Percentiles rank a stretch among this genome's conserved stretches.
phyloP scores from a whole-genome alignment of 2,329 filamentous ascomycete species.

The Alternaria sp. region DNA sequence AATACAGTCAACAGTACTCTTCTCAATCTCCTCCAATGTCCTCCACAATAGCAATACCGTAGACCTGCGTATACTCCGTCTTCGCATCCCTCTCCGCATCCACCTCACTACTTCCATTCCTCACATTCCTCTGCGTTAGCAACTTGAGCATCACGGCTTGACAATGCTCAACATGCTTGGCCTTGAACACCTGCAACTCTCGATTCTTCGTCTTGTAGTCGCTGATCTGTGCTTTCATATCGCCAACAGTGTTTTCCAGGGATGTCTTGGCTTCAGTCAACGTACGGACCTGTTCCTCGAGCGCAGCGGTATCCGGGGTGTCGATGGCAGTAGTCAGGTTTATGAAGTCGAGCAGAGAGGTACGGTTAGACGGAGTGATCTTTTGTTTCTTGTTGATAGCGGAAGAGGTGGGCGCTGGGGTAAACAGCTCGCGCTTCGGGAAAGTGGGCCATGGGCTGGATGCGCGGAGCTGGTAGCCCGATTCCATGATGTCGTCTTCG shows the following conservation, averaged over 20 bases:
- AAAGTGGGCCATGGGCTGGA: not conserved
- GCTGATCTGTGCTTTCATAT: not conserved
- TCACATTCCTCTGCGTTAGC: not conserved
- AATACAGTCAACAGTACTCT: not conserved
- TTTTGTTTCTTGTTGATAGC: not conserved
- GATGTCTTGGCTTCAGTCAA: not conserved
- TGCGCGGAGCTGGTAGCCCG: not conserved
- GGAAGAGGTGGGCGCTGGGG: not conserved
- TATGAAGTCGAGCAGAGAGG: not conserved
- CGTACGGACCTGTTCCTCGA: not conserved
- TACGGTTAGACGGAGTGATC: not conserved
- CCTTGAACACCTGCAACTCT: not conserved
- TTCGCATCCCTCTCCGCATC: not conserved
- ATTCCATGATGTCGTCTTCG: not conserved
- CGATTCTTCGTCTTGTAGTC: not conserved
- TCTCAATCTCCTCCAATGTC: not conserved
- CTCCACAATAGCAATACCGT: not conserved
- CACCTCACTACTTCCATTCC: not conserved
- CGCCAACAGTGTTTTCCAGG: not conserved
- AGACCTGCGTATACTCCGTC: not conserved
- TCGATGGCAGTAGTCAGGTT: not conserved
- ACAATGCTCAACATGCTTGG: not conserved
- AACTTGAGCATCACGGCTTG: not conserved
- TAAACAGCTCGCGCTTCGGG: not conserved
- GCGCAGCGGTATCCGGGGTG: not conserved